Base-by-base conservation (phyloP, 768 basidiomycete species). In the Paxillus rubicundulus region DNA sequence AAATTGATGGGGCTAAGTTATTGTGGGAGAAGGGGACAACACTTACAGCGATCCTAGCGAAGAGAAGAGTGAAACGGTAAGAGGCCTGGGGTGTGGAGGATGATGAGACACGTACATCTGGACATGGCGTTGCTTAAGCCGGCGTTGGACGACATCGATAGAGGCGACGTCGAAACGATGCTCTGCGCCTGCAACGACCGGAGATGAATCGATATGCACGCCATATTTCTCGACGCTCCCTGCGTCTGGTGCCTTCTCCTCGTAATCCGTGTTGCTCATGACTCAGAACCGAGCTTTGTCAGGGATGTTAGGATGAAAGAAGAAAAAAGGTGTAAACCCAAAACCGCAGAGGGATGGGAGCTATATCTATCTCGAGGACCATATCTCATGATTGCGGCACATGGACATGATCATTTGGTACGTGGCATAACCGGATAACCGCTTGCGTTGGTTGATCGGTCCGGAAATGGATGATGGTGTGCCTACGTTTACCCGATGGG, bases 61-160 rank as follows among this genome's bases (percentile, higher is more conserved):
- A 87, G 2, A 85, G 86, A 70, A 80, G 81, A 6, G 86, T n/a
- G 28, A 16, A 16, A 28, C 41, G 14, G 6, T 20, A 24, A 27
- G 41, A 24, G 5, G 4, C n/a, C 0, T 28, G 24, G 33, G 42
- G 18, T 47, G 1, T 38, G 17, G n/a, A 38, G 9, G 37, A 7
- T 7, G n/a, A 8, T 6, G n/a, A 30, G 14, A 28, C 52, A 70
- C 79, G 49, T 61, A 84, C 87, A 89, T 89, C 66, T 88, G 87
- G n/a, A 86, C 82, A 80, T 88, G 87, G 28, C 87, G 81, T 67
- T 88, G 85, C 69, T 86, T 82, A 34, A 89, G 76, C 38, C 80
- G 78, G 32, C 87, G 79, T 61, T 89, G 87, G 4, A 90, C 86
- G 24, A 74, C 76, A 61, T 89, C 87, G 43, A 84, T 71, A 63